A percentile compares a stretch with the other conserved stretches of the same genome.
phyloP scores from a whole-genome alignment of 805 yeast species.

The Vanderwaltozyma verrucispora region DNA sequence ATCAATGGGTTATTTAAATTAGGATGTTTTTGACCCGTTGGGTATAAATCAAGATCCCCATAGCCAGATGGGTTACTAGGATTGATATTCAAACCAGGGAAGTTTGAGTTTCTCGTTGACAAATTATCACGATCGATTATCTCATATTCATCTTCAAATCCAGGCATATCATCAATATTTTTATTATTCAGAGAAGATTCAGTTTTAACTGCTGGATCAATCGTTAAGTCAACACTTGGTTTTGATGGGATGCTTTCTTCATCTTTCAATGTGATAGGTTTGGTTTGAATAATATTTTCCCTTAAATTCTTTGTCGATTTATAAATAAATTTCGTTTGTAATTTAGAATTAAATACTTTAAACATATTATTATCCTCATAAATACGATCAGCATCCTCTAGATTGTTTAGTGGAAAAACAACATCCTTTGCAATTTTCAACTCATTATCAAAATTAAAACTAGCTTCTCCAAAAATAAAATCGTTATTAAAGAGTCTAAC shows the following conservation, averaged over 20 bases:
- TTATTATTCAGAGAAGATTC: not conserved
- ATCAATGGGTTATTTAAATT: conserved; percentile 12
- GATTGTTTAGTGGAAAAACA: conserved; percentile 6
- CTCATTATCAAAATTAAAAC: conserved; percentile 10
- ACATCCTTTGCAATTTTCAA: conserved; percentile 2
- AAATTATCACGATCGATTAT: conserved; percentile 4
- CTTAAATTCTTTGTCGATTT: not conserved
- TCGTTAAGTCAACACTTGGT: not conserved
- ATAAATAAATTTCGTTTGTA: too few species aligned
- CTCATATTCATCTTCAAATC: conserved; percentile 29
- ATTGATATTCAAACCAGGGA: conserved; percentile 4
- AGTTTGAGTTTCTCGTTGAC: conserved; percentile 20
- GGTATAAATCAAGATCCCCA: conserved; percentile 28
- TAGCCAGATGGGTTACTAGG: conserved; percentile 8
- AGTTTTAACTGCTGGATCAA: not conserved
- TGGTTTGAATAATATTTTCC: not conserved
- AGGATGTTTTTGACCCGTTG: conserved; percentile 24
- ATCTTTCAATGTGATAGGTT: not conserved
- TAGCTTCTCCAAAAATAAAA: conserved; percentile 8
- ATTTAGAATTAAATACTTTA: too few species aligned
- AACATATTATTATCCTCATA: not conserved
- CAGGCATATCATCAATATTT: conserved; percentile 26
- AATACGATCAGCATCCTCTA: not conserved
- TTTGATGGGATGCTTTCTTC: not conserved
- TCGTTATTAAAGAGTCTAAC: conserved; percentile 8